These are phyloP conservation scores for Hordeum vulgare DNA, from an alignment of 176 grass and related monocot species.

Conservation along the genomic window MorexV3_pseudomolecules_assembly NC_058520.1:426766254-426766753, in stretches of 20 bases:
- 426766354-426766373: not conserved
- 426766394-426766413: not conserved
- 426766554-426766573: constrained; percentile 88
- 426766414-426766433: not conserved
- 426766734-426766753: constrained; percentile 71
- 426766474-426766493: not conserved
- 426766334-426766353: not conserved
- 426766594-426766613: constrained; percentile 83
- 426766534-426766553: constrained; percentile 45
- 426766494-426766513: not conserved
- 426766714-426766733: constrained; percentile 87
- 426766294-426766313: not conserved
- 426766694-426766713: constrained; percentile 97
- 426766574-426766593: constrained; percentile 94
- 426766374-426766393: not conserved
- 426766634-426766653: constrained; percentile 79
- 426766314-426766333: not conserved
- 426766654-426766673: constrained; percentile 73
- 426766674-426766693: constrained; percentile 84
- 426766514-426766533: constrained; percentile 1
- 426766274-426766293: not conserved
- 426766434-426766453: not conserved
- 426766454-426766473: not conserved
- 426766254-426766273: not conserved
- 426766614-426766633: constrained; percentile 84